Conservation (phyloP, 1,284 basidiomycete species). For the Ustilago sp. region DNA sequence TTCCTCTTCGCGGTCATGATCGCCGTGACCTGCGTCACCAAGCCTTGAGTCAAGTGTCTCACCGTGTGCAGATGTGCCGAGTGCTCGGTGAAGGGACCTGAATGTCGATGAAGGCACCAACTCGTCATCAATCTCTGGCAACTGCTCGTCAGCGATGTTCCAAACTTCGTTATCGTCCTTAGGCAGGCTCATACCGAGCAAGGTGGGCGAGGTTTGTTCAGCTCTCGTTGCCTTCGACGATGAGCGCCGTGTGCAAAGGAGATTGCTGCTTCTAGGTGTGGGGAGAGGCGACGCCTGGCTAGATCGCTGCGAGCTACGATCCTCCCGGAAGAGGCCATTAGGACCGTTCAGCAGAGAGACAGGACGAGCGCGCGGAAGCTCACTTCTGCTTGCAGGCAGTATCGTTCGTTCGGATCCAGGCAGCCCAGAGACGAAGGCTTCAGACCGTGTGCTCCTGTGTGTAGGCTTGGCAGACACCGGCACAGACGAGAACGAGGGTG, state of each 20-base stretch:
- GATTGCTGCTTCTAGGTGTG: constrained; percentile 37
- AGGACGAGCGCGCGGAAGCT: constrained; percentile 35
- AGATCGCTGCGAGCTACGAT: constrained; percentile 21
- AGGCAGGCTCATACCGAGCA: constrained; percentile 39
- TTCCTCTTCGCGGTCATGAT: constrained; percentile 9
- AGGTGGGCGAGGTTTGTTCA: constrained; percentile 29
- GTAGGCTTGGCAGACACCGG: constrained; percentile 23
- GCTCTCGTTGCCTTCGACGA: constrained; percentile 12
- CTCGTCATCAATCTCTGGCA: constrained; percentile 45
- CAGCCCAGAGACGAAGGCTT: constrained; percentile 31
- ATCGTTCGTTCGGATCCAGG: constrained; percentile 25
- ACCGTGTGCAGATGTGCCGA: not conserved
- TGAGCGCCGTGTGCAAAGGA: constrained; percentile 24
- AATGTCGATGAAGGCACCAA: not conserved
- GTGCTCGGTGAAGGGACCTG: constrained; percentile 4
- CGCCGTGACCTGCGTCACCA: constrained; percentile 7
- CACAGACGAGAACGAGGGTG: constrained; percentile 25
- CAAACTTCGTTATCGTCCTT: constrained; percentile 42
- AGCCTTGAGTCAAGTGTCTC: constrained; percentile 18
- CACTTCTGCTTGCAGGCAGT: constrained; percentile 31
- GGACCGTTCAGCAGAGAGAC: constrained; percentile 47
- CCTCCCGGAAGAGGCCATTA: constrained; percentile 35
- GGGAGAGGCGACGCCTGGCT: constrained; percentile 37
- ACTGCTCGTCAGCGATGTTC: constrained; percentile 50
- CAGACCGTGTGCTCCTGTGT: constrained; percentile 30